A percentile compares a stretch with the other conserved stretches of the same genome.
These are phyloP conservation scores for Solidago caesia DNA, from an alignment of 129 eudicot species.

Conservation along the genomic window DNA sequence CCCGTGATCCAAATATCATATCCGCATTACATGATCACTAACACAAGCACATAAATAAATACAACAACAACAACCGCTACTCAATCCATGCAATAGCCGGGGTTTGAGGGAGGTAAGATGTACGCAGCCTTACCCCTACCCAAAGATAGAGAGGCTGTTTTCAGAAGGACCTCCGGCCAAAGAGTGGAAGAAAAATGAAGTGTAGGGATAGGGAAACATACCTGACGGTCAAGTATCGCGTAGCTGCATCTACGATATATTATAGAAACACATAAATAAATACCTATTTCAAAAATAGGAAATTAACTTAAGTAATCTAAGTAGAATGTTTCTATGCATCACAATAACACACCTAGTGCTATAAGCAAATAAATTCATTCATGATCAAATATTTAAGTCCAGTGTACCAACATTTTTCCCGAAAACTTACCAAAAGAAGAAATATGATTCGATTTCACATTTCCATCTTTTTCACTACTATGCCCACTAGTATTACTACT, in stretches of 20 bases:
- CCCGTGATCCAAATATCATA: neutral
- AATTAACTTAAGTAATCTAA: neutral
- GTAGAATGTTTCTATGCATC: neutral
- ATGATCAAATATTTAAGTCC: neutral
- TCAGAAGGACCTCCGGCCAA: too few species aligned
- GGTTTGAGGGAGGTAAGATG: too few species aligned
- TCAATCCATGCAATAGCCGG: neutral
- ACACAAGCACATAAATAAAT: neutral
- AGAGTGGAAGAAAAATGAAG: too few species aligned
- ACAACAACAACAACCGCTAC: neutral
- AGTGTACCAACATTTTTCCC: neutral
- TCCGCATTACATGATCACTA: neutral
- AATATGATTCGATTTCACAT: constrained; percentile 32
- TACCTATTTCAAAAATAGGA: too few species aligned
- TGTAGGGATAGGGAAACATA: too few species aligned
- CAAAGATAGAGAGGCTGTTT: too few species aligned
- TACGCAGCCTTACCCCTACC: too few species aligned
- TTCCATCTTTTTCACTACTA: constrained; percentile 36
- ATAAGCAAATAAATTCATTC: neutral
- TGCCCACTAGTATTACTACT: constrained; percentile 33
- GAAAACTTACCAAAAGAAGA: constrained; percentile 47
- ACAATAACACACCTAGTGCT: neutral
- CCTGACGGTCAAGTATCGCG: too few species aligned
- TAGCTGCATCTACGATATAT: too few species aligned
- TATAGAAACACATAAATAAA: neutral